phyloP scores from a whole-genome alignment of 2,329 filamentous ascomycete species.

The Coniochaeta sp. region DNA sequence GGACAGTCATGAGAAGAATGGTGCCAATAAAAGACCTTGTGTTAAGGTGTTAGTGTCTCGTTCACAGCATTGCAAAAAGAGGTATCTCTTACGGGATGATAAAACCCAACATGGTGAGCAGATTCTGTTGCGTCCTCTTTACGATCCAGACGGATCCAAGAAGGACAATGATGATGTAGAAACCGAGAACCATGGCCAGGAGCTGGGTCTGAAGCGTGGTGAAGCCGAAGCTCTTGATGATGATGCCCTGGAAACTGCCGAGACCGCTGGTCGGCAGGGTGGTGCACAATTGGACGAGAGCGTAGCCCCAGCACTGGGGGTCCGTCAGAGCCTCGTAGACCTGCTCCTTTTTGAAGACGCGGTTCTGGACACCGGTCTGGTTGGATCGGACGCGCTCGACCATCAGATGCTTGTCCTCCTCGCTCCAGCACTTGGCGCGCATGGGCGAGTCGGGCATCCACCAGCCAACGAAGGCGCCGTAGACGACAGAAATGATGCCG shows the following conservation, averaged over 20 bases:
- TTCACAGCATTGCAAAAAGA: background rate
- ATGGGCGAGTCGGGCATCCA: slow-evolving; percentile 65
- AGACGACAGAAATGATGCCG: slow-evolving; percentile 55
- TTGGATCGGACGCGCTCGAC: slow-evolving; percentile 53
- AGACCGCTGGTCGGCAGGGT: slow-evolving; percentile 68
- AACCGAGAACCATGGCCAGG: slow-evolving; percentile 67
- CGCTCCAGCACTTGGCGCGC: slow-evolving; percentile 61
- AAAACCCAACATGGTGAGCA: slow-evolving; percentile 58
- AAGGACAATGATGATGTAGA: slow-evolving; percentile 65
- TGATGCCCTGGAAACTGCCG: slow-evolving; percentile 66
- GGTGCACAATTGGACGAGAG: slow-evolving; percentile 60
- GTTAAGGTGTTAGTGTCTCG: background rate
- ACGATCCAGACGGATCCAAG: slow-evolving; percentile 60
- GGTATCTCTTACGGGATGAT: slow-evolving; percentile 50
- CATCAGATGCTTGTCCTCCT: slow-evolving; percentile 58
- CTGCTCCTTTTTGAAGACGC: slow-evolving; percentile 37
- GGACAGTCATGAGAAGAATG: slow-evolving; percentile 62
- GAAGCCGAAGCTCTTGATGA: slow-evolving; percentile 65
- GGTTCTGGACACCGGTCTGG: slow-evolving; percentile 55
- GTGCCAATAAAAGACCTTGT: slow-evolving; percentile 61
- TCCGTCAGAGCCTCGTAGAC: slow-evolving; percentile 48
- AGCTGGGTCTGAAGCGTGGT: slow-evolving; percentile 61
- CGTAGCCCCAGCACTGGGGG: slow-evolving; percentile 60
- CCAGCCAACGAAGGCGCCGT: slow-evolving; percentile 55
- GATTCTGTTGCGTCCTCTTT: slow-evolving; percentile 62